A percentile compares a stretch with the other conserved stretches of the same genome.
These are phyloP conservation scores for Epichloe baconii DNA, from an alignment of 2,329 filamentous ascomycete genomes.

Conservation along the genomic window DNA sequence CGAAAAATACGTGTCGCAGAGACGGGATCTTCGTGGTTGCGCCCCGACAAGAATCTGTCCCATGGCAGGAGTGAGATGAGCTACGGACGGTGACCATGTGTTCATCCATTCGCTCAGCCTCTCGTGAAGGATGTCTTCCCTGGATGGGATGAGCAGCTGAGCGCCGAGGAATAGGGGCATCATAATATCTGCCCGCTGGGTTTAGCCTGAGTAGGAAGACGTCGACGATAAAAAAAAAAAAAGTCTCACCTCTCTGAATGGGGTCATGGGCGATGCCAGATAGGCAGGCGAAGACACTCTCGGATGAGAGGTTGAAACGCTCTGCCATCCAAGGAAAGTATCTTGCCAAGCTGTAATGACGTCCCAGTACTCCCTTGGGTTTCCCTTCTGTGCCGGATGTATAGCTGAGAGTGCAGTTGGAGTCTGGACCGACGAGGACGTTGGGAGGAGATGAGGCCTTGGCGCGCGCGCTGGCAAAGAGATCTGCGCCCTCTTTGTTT, in stretches of 20 bases:
- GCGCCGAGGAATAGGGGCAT: conserved; percentile 81
- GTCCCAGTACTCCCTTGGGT: conserved; percentile 77
- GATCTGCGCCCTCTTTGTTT: conserved; percentile 48
- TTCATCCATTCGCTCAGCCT: conserved; percentile 78
- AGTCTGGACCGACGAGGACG: conserved; percentile 77
- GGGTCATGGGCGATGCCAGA: conserved; percentile 73
- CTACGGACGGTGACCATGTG: conserved; percentile 62
- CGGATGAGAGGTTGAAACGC: conserved; percentile 58
- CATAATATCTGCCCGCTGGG: conserved; percentile 53
- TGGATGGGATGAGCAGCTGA: conserved; percentile 62
- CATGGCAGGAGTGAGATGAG: conserved; percentile 92
- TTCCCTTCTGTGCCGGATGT: conserved; percentile 63
- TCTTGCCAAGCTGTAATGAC: conserved; percentile 73
- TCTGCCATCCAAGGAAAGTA: conserved; percentile 94
- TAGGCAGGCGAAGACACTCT: conserved; percentile 70
- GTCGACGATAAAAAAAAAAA: not conserved
- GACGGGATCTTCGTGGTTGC: conserved; percentile 64
- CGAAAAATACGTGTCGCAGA: conserved; percentile 74
- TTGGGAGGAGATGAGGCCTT: conserved; percentile 47
- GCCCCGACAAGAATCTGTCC: conserved; percentile 87
- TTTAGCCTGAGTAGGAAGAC: not conserved
- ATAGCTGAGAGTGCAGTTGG: conserved; percentile 61
- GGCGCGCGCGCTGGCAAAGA: conserved; percentile 40
- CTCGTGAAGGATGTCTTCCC: conserved; percentile 81
- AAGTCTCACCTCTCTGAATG: conserved; percentile 41